Base-by-base conservation (phyloP, 495 filamentous ascomycete species). In the Penicillium lividum region DNA sequence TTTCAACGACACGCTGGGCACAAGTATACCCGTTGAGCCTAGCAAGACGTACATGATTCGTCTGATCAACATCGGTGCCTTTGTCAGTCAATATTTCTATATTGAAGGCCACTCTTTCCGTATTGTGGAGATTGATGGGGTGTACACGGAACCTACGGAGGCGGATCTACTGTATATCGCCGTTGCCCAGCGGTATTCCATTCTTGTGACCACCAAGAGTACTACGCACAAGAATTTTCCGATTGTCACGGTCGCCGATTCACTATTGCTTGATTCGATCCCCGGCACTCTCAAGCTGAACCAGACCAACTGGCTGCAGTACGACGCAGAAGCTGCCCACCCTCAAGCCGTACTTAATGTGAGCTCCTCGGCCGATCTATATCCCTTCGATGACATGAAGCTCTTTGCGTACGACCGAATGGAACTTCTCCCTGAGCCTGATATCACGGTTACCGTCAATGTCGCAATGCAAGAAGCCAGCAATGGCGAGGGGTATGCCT, bases 1-100 rank as follows among this genome's bases (percentile, higher is more conserved):
- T 30, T 71, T 86, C 55, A 86, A 86, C 57, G 81, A 87, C 45
- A 86, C 80, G 0, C 66, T 78, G 54, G 77, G 85, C 55, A 68
- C 79, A 4, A 81, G 76, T n/a, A 66, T 92, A 18, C 59, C 78
- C 3, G 82, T 93, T 3, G 64, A 85, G 54, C 84, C 91, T 0
- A 85, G 85, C 13, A 93, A 87, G 67, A 96, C 90, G 0, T 96
- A 96, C 57, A 74, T 93, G 11, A 80, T 96, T 67, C 86, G 86
- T 13, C 77, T 93, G 54, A 72, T 91, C 68, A 94, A 94, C 66
- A 86, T 89, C 44, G 87, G 82, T 5, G 87, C 86, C 9, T 91
- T 91, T 68, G 81, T 86, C 53, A 81, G 89, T 67, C 72, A 92
- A 63, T 90, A 89, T 81, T 85, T 93, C 72, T 90, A 86, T 80